Percentiles rank a stretch among this genome's conserved stretches.
Evolutionary conservation across 352 stramenopile species (phyloP).

Genomic region (Globisporangium nagaii): DNA sequence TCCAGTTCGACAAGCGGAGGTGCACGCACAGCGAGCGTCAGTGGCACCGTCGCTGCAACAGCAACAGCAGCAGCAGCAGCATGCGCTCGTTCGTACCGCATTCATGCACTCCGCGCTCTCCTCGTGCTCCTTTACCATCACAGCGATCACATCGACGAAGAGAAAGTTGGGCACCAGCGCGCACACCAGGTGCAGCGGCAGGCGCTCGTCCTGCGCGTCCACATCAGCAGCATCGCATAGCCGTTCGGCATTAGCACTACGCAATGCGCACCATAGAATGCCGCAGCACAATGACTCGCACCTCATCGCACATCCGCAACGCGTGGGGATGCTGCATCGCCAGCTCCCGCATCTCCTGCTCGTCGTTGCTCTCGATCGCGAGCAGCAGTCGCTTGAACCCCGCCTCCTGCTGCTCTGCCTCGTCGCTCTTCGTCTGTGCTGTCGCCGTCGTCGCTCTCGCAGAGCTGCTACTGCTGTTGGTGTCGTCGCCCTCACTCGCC

Average conservation of each 20-base stretch:
- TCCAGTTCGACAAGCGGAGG: no score
- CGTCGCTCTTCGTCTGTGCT: conserved; percentile 8
- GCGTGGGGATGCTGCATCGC: conserved; percentile 25
- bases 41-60: background rate
- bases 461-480: background rate
- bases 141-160: conserved; percentile 49
- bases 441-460: background rate
- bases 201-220: conserved; percentile 24
- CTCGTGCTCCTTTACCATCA: conserved; percentile 32
- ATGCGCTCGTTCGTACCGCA: conserved; percentile 16
- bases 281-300: conserved; percentile 5
- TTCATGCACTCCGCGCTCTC: conserved; percentile 33
- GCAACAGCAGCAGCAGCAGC: background rate
- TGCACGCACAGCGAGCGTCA: no score
- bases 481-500: background rate
- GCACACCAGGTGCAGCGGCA: conserved; percentile 56
- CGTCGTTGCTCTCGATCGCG: conserved; percentile 35
- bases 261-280: no score
- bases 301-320: conserved; percentile 23
- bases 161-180: conserved; percentile 37
- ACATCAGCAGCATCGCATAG: background rate
- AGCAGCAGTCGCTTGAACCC: conserved; percentile 20
- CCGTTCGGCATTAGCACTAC: no score
- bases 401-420: conserved; percentile 17
- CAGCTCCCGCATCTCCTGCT: conserved; percentile 40